Conservation (phyloP, 2,329 filamentous ascomycete species). For the Domatiomyces globalis region DNA sequence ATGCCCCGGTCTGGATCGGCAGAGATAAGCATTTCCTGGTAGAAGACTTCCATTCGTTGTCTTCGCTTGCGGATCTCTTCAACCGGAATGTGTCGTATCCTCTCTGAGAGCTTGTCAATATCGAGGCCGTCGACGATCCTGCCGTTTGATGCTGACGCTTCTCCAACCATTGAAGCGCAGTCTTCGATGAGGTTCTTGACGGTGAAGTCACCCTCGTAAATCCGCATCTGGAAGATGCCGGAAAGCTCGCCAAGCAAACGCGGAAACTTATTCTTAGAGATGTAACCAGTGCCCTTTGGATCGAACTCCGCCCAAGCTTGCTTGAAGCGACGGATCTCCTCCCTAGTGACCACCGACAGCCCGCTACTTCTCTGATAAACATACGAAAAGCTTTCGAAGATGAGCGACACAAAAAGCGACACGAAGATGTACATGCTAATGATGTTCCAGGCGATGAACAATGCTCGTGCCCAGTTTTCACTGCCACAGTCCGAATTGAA, state of each 20-base stretch:
- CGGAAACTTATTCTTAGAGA: constrained; percentile 78
- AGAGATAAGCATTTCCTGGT: constrained; percentile 87
- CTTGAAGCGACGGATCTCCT: constrained; percentile 93
- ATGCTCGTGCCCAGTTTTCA: constrained; percentile 66
- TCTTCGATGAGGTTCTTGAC: constrained; percentile 78
- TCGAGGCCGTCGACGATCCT: constrained; percentile 47
- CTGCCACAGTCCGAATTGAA: constrained; percentile 89
- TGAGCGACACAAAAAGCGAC: constrained; percentile 93
- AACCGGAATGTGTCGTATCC: constrained; percentile 61
- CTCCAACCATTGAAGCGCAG: constrained; percentile 47
- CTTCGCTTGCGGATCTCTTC: constrained; percentile 59
- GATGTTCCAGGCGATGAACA: constrained; percentile 97
- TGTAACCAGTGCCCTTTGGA: constrained; percentile 79
- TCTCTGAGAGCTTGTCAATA: constrained; percentile 57
- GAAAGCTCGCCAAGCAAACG: constrained; percentile 78
- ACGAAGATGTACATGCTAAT: constrained; percentile 99
- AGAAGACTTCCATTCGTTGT: constrained; percentile 81
- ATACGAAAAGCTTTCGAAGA: constrained; percentile 98
- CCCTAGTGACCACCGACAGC: constrained; percentile 76
- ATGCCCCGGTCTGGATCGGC: constrained; percentile 82
- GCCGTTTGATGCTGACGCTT: constrained; percentile 28
- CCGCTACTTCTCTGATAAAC: constrained; percentile 94
- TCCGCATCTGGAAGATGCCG: constrained; percentile 91
- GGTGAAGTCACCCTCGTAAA: constrained; percentile 83
- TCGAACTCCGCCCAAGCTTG: constrained; percentile 96